Base-by-base conservation (phyloP, 2,329 filamentous ascomycete species). In the Ustilaginoidea virens region DNA sequence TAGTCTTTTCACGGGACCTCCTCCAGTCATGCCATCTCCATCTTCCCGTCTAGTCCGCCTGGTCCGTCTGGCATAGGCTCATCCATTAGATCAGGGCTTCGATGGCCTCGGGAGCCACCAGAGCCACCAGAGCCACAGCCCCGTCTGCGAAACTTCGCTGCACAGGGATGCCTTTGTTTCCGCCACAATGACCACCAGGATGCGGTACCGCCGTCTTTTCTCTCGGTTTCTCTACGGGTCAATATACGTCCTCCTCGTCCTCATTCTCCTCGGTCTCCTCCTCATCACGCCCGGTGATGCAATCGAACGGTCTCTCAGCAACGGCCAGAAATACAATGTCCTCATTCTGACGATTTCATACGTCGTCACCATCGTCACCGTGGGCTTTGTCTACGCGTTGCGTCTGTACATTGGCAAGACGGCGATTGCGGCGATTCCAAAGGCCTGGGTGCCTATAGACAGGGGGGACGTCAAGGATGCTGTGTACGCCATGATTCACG, bases 331-430 rank as follows among this genome's bases (percentile, higher is more conserved):
- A 28, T 80, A 80, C 51, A 90, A 93, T 51, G 71, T 92, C 44
- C 79, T 90, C 56, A 76, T 90, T 46, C 70, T 94, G 40, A 69
- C 71, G 30, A 74, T 80, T 34, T 68, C 69, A 43, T 92, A 92
- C 48, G 55, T 86, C 32, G 58, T 83, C 27, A 83, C 82, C 10
- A 60, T 78, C 25, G 36, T 80, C 25, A 56, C 85, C 30, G 69
- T 82, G 24, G 53, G 71, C 25, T 72, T 92, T 42, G 70, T 94
- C 43, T 94, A 92, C 51, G 68, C 75, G 31, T 71, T 74, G 30
- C 68, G 90, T n/a, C 68, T 94, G 13, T 94, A 87, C 54, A 81
- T 87, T 30, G 92, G 82, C 45, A 74, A 81, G 36, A 79, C 68
- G 25, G 74, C 80, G 7, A 65, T 96, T 7, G 70, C 75, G 12